Base-by-base conservation (phyloP, 2,329 filamentous ascomycete genomes). In the Ampelomyces quisqualis region DNA sequence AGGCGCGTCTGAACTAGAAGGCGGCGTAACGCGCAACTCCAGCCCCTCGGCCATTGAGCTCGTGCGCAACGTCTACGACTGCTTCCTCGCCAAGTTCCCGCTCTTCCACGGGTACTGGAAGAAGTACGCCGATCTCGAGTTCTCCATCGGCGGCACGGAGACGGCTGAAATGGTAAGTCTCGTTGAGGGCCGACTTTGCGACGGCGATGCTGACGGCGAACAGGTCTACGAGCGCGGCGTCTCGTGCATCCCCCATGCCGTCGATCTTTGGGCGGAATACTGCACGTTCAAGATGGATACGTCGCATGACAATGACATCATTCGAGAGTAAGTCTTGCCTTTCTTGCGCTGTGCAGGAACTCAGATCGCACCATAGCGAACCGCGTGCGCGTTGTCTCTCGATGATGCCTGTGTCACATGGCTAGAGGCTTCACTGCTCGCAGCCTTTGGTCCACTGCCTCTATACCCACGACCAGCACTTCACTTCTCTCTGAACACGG, bases 71-170 rank as follows among this genome's bases (percentile, higher is more conserved):
- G 82, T 88, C 49, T 97, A 95, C 74, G 90, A 98, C 68, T 82
- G 86, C 33, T 94, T 98, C 64, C 84, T 98, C 15, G 81, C 88
- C 47, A 96, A 95, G 65, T 98, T 96, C 53, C 93, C 93, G 2
- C 79, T 97, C 8, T 81, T 97, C 26, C 98, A 97, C 62, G 93
- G 91, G 37, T 98, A 97, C 74, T 98, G 93, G 93, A 97, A 97
- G 76, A 97, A 96, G 69, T 98, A 97, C 77, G 93, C 93, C 62
- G 91, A 97, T 62, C 78, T 95, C 51, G 93, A 98, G 65, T 98
- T 98, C 73, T 90, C 90, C 35, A 95, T 98, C 53, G 90, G 90
- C 4, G 93, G 93, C 13, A 94, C 93, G 4, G 93, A 98, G 74
- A 91, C 91, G 29, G 93, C 93, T 38, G 93, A 97, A 70, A 94